These are phyloP conservation scores for Globisporangium nunn DNA, from an alignment of 352 stramenopile genomes.

Conservation along the genomic window DNA sequence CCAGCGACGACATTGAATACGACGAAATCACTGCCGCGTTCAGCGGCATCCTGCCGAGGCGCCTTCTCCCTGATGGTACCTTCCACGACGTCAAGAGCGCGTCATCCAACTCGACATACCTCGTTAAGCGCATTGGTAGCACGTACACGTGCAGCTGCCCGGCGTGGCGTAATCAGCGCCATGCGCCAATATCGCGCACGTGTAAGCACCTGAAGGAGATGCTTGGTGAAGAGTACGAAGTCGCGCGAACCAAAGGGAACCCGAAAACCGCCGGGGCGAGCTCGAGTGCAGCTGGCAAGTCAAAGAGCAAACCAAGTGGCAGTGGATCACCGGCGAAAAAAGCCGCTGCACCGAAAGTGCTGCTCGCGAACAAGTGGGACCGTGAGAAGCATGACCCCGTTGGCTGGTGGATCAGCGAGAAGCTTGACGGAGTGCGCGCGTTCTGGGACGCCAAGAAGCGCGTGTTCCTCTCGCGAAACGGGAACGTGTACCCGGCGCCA, in stretches of 20 bases:
- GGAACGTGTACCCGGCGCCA: constrained; percentile 58
- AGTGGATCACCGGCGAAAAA: constrained; percentile 18
- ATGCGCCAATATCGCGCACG: constrained; percentile 32
- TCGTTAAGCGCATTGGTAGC: constrained; percentile 37
- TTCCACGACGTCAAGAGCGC: constrained; percentile 42
- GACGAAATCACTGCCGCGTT: constrained; percentile 38
- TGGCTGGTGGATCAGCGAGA: constrained; percentile 72
- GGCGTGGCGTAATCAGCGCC: constrained; percentile 57
- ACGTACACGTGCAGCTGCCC: constrained; percentile 60
- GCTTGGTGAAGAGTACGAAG: constrained; percentile 45
- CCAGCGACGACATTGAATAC: constrained; percentile 16
- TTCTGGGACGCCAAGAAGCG: constrained; percentile 49
- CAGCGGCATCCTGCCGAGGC: constrained; percentile 30
- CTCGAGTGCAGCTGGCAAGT: constrained; percentile 1
- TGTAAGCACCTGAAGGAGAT: constrained; percentile 62
- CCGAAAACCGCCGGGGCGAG: constrained; percentile 9
- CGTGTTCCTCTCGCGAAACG: constrained; percentile 50
- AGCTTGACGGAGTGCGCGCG: constrained; percentile 65
- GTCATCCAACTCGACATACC: constrained; percentile 48
- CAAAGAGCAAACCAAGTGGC: constrained; percentile 5
- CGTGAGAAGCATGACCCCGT: constrained; percentile 46
- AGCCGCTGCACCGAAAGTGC: constrained; percentile 30
- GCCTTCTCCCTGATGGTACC: constrained; percentile 26
- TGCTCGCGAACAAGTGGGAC: constrained; percentile 68
- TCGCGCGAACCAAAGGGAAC: constrained; percentile 15